Percentiles rank a stretch among this genome's conserved stretches.
These are phyloP conservation scores for Aspergillus costaricaensis DNA, from an alignment of 2,329 filamentous ascomycete species.

Conservation along the genomic window DNA sequence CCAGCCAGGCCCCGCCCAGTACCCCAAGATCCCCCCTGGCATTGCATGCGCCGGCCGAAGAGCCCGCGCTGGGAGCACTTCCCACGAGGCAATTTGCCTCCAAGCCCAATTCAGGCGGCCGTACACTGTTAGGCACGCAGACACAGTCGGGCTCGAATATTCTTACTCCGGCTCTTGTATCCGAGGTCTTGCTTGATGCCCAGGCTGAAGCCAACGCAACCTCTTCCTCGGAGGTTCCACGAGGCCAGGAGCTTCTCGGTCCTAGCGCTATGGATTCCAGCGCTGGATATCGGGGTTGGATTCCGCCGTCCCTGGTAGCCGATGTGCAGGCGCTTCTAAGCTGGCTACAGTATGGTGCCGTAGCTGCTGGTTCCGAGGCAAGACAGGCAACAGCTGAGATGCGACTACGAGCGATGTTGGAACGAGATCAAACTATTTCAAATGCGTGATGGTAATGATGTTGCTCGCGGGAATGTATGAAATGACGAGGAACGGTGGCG, in stretches of 20 bases:
- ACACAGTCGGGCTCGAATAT: constrained; percentile 23
- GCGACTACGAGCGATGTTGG: constrained; percentile 39
- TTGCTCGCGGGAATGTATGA: neutral
- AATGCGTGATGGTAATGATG: neutral
- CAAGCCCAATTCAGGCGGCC: constrained; percentile 28
- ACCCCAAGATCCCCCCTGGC: constrained; percentile 13
- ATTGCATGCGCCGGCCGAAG: constrained; percentile 1
- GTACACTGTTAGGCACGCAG: constrained; percentile 33
- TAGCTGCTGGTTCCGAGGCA: constrained; percentile 20
- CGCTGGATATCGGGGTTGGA: neutral
- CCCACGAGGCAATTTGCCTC: constrained; percentile 32
- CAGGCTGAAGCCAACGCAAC: constrained; percentile 28
- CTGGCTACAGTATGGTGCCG: constrained; percentile 35
- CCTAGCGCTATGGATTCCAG: neutral
- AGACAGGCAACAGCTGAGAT: constrained; percentile 38
- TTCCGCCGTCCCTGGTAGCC: constrained; percentile 20
- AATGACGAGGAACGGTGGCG: neutral
- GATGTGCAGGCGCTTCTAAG: constrained; percentile 39
- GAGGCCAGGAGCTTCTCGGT: neutral
- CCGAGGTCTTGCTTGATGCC: constrained; percentile 42
- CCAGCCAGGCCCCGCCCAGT: constrained; percentile 17
- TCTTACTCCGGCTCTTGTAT: constrained; percentile 41
- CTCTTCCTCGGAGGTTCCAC: neutral
- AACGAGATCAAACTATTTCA: constrained; percentile 21
- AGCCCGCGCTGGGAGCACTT: constrained; percentile 2